phyloP scores from a whole-genome alignment of 2,329 filamentous ascomycete species.

The Ophiostoma populinum region DNA sequence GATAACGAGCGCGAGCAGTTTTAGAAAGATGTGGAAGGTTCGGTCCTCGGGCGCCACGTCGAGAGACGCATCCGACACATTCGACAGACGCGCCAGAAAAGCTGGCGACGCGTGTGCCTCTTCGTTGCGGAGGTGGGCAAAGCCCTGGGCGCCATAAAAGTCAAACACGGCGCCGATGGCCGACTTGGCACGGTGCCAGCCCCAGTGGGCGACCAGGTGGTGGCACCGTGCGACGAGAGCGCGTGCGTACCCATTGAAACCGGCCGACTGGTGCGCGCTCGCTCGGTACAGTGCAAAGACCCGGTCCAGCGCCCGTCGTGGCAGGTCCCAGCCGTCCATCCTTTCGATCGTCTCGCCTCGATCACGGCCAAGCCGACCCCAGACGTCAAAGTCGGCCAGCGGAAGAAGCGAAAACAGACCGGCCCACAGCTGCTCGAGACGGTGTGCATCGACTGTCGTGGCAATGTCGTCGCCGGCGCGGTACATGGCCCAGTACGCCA shows the following conservation, averaged over 20 bases:
- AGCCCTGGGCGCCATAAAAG: constrained; percentile 45
- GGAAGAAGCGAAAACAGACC: constrained; percentile 43
- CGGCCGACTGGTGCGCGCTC: constrained; percentile 36
- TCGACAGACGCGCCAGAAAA: constrained; percentile 43
- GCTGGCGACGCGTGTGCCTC: constrained; percentile 41
- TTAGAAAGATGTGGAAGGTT: constrained; percentile 52
- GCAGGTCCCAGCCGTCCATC: constrained; percentile 45
- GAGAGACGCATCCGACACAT: no score
- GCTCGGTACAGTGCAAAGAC: constrained; percentile 40
- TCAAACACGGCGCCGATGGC: constrained; percentile 47
- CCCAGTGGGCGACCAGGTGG: constrained; percentile 46
- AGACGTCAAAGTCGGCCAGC: constrained; percentile 42
- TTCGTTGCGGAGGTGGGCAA: constrained; percentile 47
- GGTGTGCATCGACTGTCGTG: constrained; percentile 24
- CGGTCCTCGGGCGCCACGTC: constrained; percentile 35
- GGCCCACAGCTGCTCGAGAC: constrained; percentile 40
- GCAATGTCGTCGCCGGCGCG: constrained; percentile 8
- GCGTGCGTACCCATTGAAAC: constrained; percentile 49
- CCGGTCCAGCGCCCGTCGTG: constrained; percentile 37
- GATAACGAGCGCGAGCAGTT: constrained; percentile 42
- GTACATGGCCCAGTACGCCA: constrained; percentile 27
- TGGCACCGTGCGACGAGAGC: constrained; percentile 43
- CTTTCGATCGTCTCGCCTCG: no score
- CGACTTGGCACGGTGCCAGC: constrained; percentile 40
- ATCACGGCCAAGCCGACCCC: no score